phyloP scores from a whole-genome alignment of 2,329 filamentous ascomycete genomes.

The Microsporum ferrugineum region DNA sequence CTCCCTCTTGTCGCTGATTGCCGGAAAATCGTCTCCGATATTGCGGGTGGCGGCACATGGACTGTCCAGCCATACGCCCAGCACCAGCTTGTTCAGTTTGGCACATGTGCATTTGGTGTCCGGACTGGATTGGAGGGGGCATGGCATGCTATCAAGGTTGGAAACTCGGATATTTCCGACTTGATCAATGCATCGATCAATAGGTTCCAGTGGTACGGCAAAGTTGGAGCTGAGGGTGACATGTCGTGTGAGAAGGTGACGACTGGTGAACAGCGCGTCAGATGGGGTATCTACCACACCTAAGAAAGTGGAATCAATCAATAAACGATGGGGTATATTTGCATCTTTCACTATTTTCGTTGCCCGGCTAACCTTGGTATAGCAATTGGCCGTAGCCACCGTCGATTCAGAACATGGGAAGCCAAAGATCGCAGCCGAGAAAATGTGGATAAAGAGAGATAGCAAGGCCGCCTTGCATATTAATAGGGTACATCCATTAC shows the following conservation, averaged over 20 bases:
- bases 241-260: background rate
- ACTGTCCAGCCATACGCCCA: background rate
- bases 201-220: background rate
- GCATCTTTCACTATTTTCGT: background rate
- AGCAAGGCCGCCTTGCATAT: no score
- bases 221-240: background rate
- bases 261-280: background rate
- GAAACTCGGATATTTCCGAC: background rate
- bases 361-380: background rate
- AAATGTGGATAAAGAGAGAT: no score
- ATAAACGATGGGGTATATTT: background rate
- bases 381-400: no score
- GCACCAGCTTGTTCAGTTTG: background rate
- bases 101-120: background rate
- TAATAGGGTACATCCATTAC: no score
- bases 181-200: background rate
- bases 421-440: no score
- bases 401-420: no score
- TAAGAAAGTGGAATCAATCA: background rate
- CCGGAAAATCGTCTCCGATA: background rate
- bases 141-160: background rate
- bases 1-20: background rate
- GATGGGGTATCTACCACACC: background rate
- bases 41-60: background rate
- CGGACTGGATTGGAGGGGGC: no score